A percentile compares a stretch with the other conserved stretches of the same genome.
Evolutionary conservation across 805 yeast species (phyloP).

Genomic region (Yamadazyma insecticola): DNA sequence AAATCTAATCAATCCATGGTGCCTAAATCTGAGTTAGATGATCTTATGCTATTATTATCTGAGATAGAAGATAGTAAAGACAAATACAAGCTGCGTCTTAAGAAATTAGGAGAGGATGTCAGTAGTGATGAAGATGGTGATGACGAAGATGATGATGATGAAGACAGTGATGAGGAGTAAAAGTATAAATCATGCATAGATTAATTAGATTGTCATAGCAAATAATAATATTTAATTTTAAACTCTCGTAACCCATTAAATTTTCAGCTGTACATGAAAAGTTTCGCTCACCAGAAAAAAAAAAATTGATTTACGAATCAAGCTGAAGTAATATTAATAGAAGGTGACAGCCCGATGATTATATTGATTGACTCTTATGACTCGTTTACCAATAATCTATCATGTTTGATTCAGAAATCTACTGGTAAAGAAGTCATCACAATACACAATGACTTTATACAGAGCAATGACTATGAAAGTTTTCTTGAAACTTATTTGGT

Average conservation of each 20-base stretch:
- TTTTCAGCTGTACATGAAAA: conserved; percentile 1
- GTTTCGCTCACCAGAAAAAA: too few relatives aligned
- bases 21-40: conserved; percentile 40
- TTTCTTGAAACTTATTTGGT: conserved; percentile 42
- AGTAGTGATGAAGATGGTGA: conserved; percentile 71
- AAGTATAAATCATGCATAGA: conserved; percentile 3
- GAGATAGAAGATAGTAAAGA: conserved; percentile 69
- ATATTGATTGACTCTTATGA: conserved; percentile 90
- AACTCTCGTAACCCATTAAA: background rate
- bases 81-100: conserved; percentile 50
- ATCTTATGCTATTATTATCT: conserved; percentile 67
- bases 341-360: conserved; percentile 33
- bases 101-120: conserved; percentile 51
- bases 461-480: conserved; percentile 20
- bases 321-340: too few relatives aligned
- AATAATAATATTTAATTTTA: too few relatives aligned
- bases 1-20: conserved; percentile 1
- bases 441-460: conserved; percentile 58
- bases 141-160: conserved; percentile 59
- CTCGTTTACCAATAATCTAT: conserved; percentile 85
- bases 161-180: conserved; percentile 28
- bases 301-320: too few relatives aligned
- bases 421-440: conserved; percentile 48
- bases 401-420: conserved; percentile 52
- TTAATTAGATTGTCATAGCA: background rate